Base-by-base conservation (phyloP, 768 basidiomycete genomes). In the Panaeolus papilionaceus region DNA sequence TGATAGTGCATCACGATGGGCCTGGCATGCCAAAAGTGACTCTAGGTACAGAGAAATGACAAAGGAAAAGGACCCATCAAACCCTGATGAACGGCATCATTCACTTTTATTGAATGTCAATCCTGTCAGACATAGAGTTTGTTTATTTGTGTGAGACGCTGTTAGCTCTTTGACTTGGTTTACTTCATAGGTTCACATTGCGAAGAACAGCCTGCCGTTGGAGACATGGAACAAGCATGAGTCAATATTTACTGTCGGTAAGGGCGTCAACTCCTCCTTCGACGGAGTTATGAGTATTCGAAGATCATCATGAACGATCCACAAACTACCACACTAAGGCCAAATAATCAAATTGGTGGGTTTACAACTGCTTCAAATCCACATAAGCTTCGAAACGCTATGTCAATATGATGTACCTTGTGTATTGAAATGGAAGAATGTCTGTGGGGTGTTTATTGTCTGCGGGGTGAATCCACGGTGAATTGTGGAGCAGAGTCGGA, bases 31-130 rank as follows among this genome's bases (percentile, higher is more conserved):
- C n/a, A 23, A 49, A 20, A 18, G 20, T 49, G 23, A 23, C 7
- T 26, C 47, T 49, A 49, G 47, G 47, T 49, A 49, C 9, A 23
- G 47, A 49, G 3, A 49, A 49, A 6, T 49, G 47, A 23, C 47
- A 49, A 23, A 45, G 20, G 47, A 49, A 26, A 20, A 18, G 6
- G 16, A 16, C 16, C 2, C 42, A 49, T 49, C 47, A 49, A 49
- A 49, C 47, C 47, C 47, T 49, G n/a, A 49, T 49, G 20, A 49
- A 49, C 47, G 47, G 47, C 47, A 49, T 49, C 20, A 49, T 20
- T 49, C 23, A 23, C n/a, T 49, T 20, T 23, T 49, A 49, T 49
- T 49, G 6, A 49, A 49, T 49, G 20, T 12, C 47, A 23, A 49
- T 49, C 11, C n/a, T 49, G 23, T 49, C 47, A 49, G 47, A 20